Percentiles rank a stretch among this genome's conserved stretches.
Conservation (phyloP, 108 stramenopile genomes). For the Cylindrotheca closterium region DNA sequence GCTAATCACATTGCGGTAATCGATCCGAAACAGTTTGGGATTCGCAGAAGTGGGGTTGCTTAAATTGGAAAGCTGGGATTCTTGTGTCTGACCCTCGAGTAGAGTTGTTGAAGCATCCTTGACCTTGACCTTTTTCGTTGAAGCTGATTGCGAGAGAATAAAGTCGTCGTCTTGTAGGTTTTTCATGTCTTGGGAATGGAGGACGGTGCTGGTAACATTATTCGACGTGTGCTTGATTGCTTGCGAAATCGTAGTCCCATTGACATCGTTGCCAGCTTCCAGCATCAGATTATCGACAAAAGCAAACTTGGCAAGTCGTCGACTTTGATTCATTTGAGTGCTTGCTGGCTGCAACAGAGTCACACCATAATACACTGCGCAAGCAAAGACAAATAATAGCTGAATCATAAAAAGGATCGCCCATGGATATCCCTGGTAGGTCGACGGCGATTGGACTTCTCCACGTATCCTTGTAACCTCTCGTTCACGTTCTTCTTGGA, state of each 20-base stretch:
- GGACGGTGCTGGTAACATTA: background rate
- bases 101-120: no score
- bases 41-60: background rate
- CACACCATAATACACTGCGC: slow-evolving; percentile 8
- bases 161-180: slow-evolving; percentile 17
- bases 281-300: background rate
- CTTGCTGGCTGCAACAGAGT: background rate
- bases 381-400: slow-evolving; percentile 4
- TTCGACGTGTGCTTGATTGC: background rate
- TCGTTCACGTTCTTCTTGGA: slow-evolving; percentile 22
- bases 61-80: no score
- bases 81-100: no score
- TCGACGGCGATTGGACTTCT: slow-evolving; percentile 4
- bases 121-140: no score
- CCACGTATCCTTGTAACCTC: slow-evolving; percentile 26
- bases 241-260: background rate
- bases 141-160: background rate
- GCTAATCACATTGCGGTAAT: slow-evolving; percentile 41
- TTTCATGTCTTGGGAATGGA: background rate
- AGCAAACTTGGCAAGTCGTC: background rate
- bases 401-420: slow-evolving; percentile 12
- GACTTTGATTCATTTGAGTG: slow-evolving; percentile 2
- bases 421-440: slow-evolving; percentile 9
- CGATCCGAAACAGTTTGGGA: slow-evolving; percentile 26
- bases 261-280: no score